These are phyloP conservation scores for Jamesozyma piceae DNA, from an alignment of 805 yeast species.

Conservation along the genomic window DNA sequence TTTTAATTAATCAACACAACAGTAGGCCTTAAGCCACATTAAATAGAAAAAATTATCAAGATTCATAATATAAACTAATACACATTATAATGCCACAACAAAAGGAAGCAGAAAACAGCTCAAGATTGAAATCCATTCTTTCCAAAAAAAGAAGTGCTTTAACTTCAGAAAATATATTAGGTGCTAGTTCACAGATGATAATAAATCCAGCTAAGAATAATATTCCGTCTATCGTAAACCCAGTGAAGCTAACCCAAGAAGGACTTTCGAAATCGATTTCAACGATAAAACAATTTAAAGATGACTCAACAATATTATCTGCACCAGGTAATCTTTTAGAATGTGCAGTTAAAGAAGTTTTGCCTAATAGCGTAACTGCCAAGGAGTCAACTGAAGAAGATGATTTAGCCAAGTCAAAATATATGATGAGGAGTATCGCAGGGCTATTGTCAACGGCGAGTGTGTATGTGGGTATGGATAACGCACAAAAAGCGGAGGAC, in stretches of 20 bases:
- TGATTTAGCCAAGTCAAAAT: conserved; percentile 32
- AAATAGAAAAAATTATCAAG: no score
- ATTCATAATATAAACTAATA: no score
- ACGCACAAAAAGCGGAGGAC: conserved; percentile 16
- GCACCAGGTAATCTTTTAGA: neutral
- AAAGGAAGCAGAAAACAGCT: no score
- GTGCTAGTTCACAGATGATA: neutral
- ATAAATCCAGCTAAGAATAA: neutral
- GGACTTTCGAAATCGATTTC: neutral
- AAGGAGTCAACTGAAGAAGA: conserved; percentile 9
- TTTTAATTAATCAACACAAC: no score
- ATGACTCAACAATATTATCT: neutral
- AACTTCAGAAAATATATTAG: neutral
- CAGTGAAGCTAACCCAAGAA: neutral
- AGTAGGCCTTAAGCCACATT: no score
- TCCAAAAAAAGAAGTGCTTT: no score
- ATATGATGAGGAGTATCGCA: conserved; percentile 44
- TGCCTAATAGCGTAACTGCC: neutral
- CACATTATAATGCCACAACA: no score
- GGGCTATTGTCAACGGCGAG: conserved; percentile 50
- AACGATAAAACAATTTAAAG: neutral
- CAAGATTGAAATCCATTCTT: no score
- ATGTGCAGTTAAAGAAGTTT: neutral
- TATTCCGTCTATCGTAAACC: neutral
- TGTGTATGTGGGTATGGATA: conserved; percentile 35